phyloP scores from a whole-genome alignment of 306 rosid genomes.

The Prunus campanulata region DNA sequence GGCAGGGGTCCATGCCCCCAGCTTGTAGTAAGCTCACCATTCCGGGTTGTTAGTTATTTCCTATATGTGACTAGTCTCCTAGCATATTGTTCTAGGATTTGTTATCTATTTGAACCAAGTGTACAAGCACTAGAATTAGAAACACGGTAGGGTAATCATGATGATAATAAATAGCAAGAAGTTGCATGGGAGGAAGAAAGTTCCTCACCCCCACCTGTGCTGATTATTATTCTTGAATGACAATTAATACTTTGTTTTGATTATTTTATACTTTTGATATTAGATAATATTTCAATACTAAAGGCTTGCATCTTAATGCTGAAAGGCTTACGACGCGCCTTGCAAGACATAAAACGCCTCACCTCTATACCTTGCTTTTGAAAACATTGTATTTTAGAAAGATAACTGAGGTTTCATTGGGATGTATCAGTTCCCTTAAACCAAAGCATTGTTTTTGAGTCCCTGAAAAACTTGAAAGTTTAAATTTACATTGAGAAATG shows the following conservation, averaged over 20 bases:
- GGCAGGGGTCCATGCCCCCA: too few relatives aligned
- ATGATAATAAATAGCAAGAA: too few relatives aligned
- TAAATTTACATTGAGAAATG: not conserved
- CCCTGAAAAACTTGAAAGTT: not conserved
- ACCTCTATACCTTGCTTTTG: not conserved
- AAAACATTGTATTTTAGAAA: not conserved
- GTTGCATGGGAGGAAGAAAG: too few relatives aligned
- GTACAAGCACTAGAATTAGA: too few relatives aligned
- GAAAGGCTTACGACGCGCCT: not conserved
- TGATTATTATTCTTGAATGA: not conserved
- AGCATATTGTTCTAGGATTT: too few relatives aligned
- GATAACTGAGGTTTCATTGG: not conserved
- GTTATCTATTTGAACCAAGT: too few relatives aligned
- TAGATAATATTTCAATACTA: not conserved
- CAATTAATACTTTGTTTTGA: not conserved
- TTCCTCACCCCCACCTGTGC: too few relatives aligned
- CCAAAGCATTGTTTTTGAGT: not conserved
- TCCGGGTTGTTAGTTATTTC: too few relatives aligned
- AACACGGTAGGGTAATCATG: too few relatives aligned
- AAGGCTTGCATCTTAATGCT: not conserved
- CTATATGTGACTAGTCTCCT: too few relatives aligned
- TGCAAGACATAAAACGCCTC: not conserved
- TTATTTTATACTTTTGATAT: not conserved
- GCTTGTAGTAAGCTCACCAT: too few relatives aligned
- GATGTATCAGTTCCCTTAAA: not conserved